Conservation (phyloP, 2,329 filamentous ascomycete species). For the Aschersonia sp. region DNA sequence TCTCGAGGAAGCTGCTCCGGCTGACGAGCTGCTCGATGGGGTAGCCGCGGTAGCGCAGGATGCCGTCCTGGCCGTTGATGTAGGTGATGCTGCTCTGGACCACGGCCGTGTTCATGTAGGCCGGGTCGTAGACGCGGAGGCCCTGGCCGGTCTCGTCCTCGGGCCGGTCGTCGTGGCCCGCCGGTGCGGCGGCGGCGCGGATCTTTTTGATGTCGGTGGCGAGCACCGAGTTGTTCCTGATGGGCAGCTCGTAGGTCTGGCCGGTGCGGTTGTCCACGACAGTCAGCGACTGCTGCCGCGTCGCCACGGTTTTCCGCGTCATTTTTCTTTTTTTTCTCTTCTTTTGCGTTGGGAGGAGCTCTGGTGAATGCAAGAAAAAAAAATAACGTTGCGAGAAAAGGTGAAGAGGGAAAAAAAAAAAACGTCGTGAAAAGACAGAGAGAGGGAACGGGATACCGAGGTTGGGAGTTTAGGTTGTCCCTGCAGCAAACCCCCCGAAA, state of each 20-base stretch:
- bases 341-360: too few species aligned
- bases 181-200: constrained; percentile 19
- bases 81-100: constrained; percentile 34
- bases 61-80: constrained; percentile 36
- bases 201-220: constrained; percentile 38
- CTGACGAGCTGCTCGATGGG: constrained; percentile 35
- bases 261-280: constrained; percentile 35
- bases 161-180: constrained; percentile 13
- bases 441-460: too few species aligned
- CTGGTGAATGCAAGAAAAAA: too few species aligned
- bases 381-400: too few species aligned
- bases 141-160: constrained; percentile 33
- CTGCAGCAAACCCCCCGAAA: too few species aligned
- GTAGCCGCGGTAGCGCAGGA: constrained; percentile 36
- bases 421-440: too few species aligned
- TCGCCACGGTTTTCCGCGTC: constrained; percentile 7
- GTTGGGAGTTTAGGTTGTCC: too few species aligned
- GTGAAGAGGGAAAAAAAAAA: too few species aligned
- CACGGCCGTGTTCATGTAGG: constrained; percentile 37
- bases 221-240: constrained; percentile 31
- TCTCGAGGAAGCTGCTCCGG: constrained; percentile 34
- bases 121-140: constrained; percentile 34
- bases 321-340: background rate
- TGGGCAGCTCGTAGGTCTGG: constrained; percentile 31
- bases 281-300: constrained; percentile 18